Percentiles rank a stretch among this genome's conserved stretches.
These are phyloP conservation scores for Pythium insidiosum DNA, from an alignment of 352 stramenopile species.

Conservation along the genomic window DNA sequence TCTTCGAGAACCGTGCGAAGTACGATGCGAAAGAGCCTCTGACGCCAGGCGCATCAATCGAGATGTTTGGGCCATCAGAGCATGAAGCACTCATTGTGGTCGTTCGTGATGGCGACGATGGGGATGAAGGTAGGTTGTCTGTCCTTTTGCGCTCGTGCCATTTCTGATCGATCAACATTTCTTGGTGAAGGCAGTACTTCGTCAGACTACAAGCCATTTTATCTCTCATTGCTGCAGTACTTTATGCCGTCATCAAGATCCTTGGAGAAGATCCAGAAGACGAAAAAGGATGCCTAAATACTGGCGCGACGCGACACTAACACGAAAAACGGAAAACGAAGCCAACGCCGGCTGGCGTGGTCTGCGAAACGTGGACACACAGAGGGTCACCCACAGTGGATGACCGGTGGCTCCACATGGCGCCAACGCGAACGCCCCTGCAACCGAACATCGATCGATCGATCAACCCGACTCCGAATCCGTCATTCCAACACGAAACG, in stretches of 20 bases:
- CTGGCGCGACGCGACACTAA: no score
- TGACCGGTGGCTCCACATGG: no score
- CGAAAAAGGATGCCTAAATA: not conserved
- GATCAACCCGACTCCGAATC: no score
- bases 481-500: no score
- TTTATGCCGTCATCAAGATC: not conserved
- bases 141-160: not conserved
- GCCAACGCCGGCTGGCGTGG: no score
- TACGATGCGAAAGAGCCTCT: not conserved
- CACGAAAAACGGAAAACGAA: no score
- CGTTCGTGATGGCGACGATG: not conserved
- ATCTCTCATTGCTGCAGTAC: not conserved
- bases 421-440: no score
- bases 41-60: not conserved
- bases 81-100: not conserved
- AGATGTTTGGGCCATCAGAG: not conserved
- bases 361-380: no score
- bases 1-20: slow-evolving; percentile 2
- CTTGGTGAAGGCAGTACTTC: not conserved
- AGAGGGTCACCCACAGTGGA: no score
- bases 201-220: not conserved
- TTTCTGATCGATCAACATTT: not conserved
- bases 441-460: no score
- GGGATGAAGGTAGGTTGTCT: not conserved
- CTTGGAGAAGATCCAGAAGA: not conserved